phyloP scores from a whole-genome alignment of 2,329 filamentous ascomycete species.

The Fusarium neocosmosporiellum region DNA sequence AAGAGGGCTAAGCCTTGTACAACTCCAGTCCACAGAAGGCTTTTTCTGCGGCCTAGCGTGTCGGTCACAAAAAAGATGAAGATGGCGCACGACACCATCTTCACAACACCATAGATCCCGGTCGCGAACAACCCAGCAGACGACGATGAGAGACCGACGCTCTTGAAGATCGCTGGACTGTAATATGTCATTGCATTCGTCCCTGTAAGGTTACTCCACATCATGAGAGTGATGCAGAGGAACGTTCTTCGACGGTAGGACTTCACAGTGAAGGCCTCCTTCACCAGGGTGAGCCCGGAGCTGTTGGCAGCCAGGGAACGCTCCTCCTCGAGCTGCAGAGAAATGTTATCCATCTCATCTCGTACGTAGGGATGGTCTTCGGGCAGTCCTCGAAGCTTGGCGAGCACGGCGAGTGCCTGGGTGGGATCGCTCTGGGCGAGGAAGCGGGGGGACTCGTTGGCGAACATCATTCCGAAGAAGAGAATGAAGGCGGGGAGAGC shows the following conservation, averaged over 20 bases:
- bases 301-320: conserved; percentile 54
- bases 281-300: conserved; percentile 62
- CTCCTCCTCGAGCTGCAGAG: conserved; percentile 66
- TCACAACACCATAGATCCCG: conserved; percentile 17
- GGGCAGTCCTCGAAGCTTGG: conserved; percentile 64
- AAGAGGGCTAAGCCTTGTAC: conserved; percentile 23
- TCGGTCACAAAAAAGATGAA: conserved; percentile 10
- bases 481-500: conserved; percentile 70
- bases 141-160: conserved; percentile 12
- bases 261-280: conserved; percentile 69
- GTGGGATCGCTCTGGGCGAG: conserved; percentile 72
- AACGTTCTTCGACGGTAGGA: conserved; percentile 68
- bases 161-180: conserved; percentile 8
- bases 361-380: conserved; percentile 64
- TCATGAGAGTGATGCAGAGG: conserved; percentile 66
- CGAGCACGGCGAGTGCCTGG: conserved; percentile 65
- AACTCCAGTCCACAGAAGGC: conserved; percentile 17
- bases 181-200: conserved; percentile 47
- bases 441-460: conserved; percentile 72
- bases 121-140: conserved; percentile 11
- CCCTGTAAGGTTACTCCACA: conserved; percentile 67
- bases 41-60: conserved; percentile 15
- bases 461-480: conserved; percentile 69
- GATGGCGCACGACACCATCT: neutral
- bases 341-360: conserved; percentile 67